Evolutionary conservation across 2,329 filamentous ascomycete genomes (phyloP), one percentile per base, ranked within the genome.

Genomic region (Ophiocordyceps australis): DNA sequence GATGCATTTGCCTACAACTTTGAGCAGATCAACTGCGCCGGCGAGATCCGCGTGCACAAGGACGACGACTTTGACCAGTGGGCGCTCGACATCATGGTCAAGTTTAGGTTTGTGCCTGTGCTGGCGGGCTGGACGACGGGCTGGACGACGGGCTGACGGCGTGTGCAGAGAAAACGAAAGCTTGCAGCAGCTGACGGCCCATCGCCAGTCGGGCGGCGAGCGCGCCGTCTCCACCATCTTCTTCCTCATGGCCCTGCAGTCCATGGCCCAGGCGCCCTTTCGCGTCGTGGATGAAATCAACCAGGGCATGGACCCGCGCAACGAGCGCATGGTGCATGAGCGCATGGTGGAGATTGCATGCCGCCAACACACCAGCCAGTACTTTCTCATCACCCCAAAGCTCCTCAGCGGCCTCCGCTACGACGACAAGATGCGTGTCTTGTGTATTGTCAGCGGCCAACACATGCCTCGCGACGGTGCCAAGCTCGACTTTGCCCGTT

Each of bases 241-340:
- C 63, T 98, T 91, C 55, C 80, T 98, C 29, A 95, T 98, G 85
- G 82, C 89, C 5, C 67, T 98, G 15, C 89, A 98, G 49, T 80
- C 80, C 25, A 74, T 98, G 41, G 86, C 89, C 11, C 78, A 83
- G 41, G 83, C 85, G 4, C 89, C 89, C 2, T 98, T 98, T 66
- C 82, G 89, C 27, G 86, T 98, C 25, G 89, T 98, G 31, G 89
- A 98, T 52, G 89, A 98, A 56, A 98, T 98, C 62, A 98, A 98
- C 46, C 89, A 98, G 54, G 89, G 89, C 37, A 98, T 98, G 89
- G 89, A 98, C 49, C 89, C 86, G 22, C 75, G 89, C 41, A 98
- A 98, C 52, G 89, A 98, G 54, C 79, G 89, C 38, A 91, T 94
- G 70, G 85, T 98, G 11, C 89, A 98, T 54, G 82, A 86, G 46